Base-by-base conservation (phyloP, 2,329 filamentous ascomycete genomes). In the Exophiala dermatitidis region DNA sequence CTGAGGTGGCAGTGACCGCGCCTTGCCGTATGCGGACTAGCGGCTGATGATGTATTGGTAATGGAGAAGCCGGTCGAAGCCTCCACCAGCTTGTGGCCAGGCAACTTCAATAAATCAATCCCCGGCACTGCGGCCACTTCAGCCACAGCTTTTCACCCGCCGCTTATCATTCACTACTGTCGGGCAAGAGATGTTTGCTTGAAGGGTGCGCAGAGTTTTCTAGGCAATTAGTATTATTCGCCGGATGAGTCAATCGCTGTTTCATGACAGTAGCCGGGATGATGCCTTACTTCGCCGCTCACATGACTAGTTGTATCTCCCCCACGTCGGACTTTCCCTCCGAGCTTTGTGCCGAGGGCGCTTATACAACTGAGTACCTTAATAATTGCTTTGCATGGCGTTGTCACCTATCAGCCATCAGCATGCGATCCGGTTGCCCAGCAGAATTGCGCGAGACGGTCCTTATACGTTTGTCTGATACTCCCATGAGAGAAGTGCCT, bases 1-100 rank as follows among this genome's bases (percentile, higher is more conserved):
- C 19, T 19, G 19, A 19, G 40, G 52, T 47, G 51, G 48, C 30
- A 12, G 47, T 36, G 41, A 37, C 29, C 5, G 10, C 29, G 48
- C 28, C 8, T 30, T 2, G 28, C 36, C 28, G 28, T 10, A 51
- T 45, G 41, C 34, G 38, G 38, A 36, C 48, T 50, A 48, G 46
- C 10, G 26, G 8, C 34, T 5, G 28, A 32, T 37, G 26, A 32
- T 46, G 44, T 32, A 41, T 32, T 46, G 44, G 19, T 47, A 47
- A 33, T 28, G 7, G 31, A 34, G 42, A 45, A 45, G 28, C 42
- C 30, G 28, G 42, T 45, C 42, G 42, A 45, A 45, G 42, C 28
- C 42, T 45, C 42, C 31, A 33, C 29, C 31, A 45, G 31, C 42
- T 45, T 45, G 42, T 45, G 31, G 31, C 42, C 42, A 45, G 42